phyloP scores from a whole-genome alignment of 257 asterid genomes.

The Cruciata laevipes region DNA sequence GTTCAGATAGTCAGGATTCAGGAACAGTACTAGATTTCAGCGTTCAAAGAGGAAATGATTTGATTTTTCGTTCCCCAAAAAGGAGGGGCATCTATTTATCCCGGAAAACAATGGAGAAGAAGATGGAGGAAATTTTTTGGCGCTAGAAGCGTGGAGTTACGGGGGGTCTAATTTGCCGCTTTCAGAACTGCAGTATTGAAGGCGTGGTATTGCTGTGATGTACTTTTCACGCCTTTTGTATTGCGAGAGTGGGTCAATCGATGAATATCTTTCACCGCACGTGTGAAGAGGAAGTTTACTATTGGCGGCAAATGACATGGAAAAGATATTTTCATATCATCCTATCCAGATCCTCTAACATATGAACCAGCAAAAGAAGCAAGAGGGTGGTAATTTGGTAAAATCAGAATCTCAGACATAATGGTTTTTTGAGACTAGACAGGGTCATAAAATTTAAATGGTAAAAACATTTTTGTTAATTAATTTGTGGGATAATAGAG shows the following conservation, averaged over 20 bases:
- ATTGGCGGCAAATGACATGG: not conserved
- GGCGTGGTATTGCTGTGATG: not conserved
- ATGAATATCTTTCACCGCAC: not conserved
- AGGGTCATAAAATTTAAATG: too few species aligned
- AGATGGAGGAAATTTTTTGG: not conserved
- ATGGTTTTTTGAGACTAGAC: too few species aligned
- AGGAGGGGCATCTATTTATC: not conserved
- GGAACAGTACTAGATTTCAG: not conserved
- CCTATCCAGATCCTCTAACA: too few species aligned
- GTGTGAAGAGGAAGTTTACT: not conserved
- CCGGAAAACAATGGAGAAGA: not conserved
- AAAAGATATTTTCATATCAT: not conserved
- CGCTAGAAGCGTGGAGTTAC: not conserved
- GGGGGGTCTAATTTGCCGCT: not conserved
- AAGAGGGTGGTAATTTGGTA: too few species aligned
- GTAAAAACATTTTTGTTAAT: too few species aligned
- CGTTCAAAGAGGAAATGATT: not conserved
- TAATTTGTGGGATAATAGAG: too few species aligned
- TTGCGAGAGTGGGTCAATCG: not conserved
- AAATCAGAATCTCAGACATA: too few species aligned
- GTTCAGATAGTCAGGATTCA: slow-evolving; percentile 3
- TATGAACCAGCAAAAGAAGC: too few species aligned
- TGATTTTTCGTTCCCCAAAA: not conserved
- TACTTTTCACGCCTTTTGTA: not conserved
- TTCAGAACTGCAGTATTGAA: not conserved